Evolutionary conservation across 2,329 filamentous ascomycete genomes (phyloP).

Genomic region (Neocucurbitaria cava): DNA sequence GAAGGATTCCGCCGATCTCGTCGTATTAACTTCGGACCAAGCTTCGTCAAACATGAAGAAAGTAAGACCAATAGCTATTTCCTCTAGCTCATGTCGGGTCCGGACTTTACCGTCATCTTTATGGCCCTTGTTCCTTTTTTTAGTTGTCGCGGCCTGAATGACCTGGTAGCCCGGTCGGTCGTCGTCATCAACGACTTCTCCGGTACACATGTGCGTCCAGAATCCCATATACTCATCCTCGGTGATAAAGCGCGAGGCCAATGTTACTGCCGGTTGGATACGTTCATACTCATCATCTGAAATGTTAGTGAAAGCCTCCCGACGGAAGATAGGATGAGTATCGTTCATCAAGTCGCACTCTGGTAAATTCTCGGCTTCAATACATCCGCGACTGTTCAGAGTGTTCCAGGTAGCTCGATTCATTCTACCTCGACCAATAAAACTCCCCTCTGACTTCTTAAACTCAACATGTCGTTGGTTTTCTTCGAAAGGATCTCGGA

Average conservation of each 20-base stretch:
- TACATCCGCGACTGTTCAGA: neutral
- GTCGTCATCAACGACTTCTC: neutral
- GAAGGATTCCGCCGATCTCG: neutral
- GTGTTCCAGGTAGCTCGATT: neutral
- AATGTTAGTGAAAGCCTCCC: neutral
- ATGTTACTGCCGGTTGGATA: neutral
- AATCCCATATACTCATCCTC: neutral
- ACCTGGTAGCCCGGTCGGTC: neutral
- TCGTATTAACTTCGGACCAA: neutral
- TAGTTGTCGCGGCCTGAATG: neutral
- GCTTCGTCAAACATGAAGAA: neutral
- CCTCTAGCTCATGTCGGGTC: neutral
- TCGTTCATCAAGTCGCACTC: neutral
- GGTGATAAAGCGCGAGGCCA: neutral
- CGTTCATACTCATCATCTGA: neutral
- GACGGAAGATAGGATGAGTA: neutral
- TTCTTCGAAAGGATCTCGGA: neutral
- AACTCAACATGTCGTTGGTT: neutral
- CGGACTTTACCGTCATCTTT: neutral
- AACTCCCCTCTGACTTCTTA: neutral
- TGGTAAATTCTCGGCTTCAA: neutral
- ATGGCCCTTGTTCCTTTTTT: neutral
- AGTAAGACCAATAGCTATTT: neutral
- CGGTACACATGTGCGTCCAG: neutral
- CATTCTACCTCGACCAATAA: neutral